Evolutionary conservation across 2,329 filamentous ascomycete species (phyloP).

Genomic region (Botrytis squamosa): DNA sequence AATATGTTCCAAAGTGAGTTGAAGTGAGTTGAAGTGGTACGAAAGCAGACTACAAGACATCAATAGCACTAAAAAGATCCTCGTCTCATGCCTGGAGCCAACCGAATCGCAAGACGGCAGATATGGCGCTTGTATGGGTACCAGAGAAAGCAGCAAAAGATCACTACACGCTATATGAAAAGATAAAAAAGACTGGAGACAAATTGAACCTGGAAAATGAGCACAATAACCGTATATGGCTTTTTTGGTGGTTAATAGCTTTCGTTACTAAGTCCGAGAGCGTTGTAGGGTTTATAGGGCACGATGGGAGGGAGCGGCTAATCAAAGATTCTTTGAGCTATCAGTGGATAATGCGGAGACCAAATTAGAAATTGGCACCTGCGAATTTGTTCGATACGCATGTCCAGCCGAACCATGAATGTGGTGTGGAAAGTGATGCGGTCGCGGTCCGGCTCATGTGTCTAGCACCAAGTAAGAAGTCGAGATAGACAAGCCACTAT

Average conservation of each 20-base stretch:
- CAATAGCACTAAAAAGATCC: slow-evolving; percentile 18
- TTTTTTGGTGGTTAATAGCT: slow-evolving; percentile 36
- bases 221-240: slow-evolving; percentile 42
- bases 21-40: slow-evolving; percentile 18
- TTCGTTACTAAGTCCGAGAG: slow-evolving; percentile 26
- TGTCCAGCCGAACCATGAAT: slow-evolving; percentile 43
- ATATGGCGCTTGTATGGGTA: slow-evolving; percentile 36
- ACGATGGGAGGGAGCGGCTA: slow-evolving; percentile 44
- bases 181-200: slow-evolving; percentile 27
- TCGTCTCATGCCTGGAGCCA: slow-evolving; percentile 15
- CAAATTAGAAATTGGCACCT: slow-evolving; percentile 34
- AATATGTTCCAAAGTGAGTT: slow-evolving; percentile 12
- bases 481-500: slow-evolving; percentile 29
- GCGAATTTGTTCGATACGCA: slow-evolving; percentile 32
- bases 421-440: slow-evolving; percentile 42
- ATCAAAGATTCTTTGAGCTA: slow-evolving; percentile 43
- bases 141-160: slow-evolving; percentile 35
- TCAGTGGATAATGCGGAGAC: slow-evolving; percentile 43
- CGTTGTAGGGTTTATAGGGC: slow-evolving; percentile 26
- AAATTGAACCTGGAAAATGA: slow-evolving; percentile 35
- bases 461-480: slow-evolving; percentile 33
- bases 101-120: slow-evolving; percentile 17
- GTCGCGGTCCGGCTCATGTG: slow-evolving; percentile 46
- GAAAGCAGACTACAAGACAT: slow-evolving; percentile 27
- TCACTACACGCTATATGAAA: slow-evolving; percentile 31